Evolutionary conservation across 495 filamentous ascomycete genomes (phyloP).

Genomic region (Lasiosphaeria miniovina): DNA sequence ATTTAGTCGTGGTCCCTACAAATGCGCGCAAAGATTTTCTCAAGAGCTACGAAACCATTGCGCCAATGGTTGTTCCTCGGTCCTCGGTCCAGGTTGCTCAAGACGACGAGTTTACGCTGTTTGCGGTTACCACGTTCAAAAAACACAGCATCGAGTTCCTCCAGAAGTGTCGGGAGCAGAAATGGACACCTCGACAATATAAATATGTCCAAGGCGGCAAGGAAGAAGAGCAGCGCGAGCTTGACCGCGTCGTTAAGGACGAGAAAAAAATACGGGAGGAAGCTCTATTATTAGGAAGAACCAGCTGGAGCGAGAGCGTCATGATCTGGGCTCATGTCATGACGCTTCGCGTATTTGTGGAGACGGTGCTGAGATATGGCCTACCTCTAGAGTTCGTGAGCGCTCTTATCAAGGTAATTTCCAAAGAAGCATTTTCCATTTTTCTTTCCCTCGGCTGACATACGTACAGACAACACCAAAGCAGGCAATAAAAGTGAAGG

Average conservation of each 20-base stretch:
- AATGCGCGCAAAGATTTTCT: conserved; percentile 80
- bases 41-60: conserved; percentile 80
- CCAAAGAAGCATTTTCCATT: background rate
- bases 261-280: conserved; percentile 88
- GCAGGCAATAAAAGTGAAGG: conserved; percentile 74
- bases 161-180: conserved; percentile 82
- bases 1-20: conserved; percentile 82
- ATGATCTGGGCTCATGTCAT: conserved; percentile 95
- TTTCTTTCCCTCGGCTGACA: conserved; percentile 16
- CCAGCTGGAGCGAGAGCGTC: conserved; percentile 87
- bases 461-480: conserved; percentile 72
- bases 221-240: conserved; percentile 82
- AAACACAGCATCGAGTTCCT: conserved; percentile 82
- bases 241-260: conserved; percentile 72
- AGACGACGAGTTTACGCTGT: conserved; percentile 85
- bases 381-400: conserved; percentile 84
- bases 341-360: conserved; percentile 89
- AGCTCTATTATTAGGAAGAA: conserved; percentile 78
- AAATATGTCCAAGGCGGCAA: conserved; percentile 85
- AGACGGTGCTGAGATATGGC: conserved; percentile 92
- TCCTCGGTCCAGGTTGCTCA: conserved; percentile 71
- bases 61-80: conserved; percentile 81
- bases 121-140: conserved; percentile 88
- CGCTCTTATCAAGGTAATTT: conserved; percentile 74
- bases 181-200: conserved; percentile 92